Evolutionary conservation across 257 asterid species (phyloP).

Genomic region (Ligustrum vulgare): DNA sequence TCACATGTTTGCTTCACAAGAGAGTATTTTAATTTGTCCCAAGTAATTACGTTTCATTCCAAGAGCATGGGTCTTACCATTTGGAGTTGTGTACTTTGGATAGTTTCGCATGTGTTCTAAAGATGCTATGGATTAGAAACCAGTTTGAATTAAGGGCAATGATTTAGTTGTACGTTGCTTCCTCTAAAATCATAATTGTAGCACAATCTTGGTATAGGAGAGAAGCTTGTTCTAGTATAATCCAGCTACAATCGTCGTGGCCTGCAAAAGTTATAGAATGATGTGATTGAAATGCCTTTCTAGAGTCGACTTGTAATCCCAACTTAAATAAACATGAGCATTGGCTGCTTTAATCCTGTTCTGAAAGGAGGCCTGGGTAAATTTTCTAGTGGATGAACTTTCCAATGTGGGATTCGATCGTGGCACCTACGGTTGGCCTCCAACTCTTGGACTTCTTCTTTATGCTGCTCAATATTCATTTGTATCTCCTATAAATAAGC

Average conservation of each 20-base stretch:
- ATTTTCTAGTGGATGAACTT: not conserved
- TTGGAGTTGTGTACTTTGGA: not conserved
- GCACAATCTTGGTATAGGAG: not conserved
- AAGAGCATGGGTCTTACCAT: not conserved
- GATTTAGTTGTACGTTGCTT: not conserved
- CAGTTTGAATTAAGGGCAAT: not conserved
- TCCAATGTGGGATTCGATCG: not conserved
- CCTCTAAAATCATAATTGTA: not conserved
- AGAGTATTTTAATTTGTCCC: not conserved
- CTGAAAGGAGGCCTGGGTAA: not conserved
- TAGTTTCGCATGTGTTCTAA: not conserved
- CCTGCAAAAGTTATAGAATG: not conserved
- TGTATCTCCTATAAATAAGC: not conserved
- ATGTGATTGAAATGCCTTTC: not conserved
- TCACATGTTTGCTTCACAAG: not conserved
- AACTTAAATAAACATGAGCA: not conserved
- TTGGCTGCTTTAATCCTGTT: not conserved
- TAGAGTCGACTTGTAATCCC: not conserved
- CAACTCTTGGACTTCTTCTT: not conserved
- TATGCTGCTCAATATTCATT: not conserved
- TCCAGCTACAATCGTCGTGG: not conserved
- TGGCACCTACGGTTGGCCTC: not conserved
- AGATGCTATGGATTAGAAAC: not conserved
- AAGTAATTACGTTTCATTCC: not conserved
- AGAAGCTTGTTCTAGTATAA: not conserved